These are phyloP conservation scores for Phlebiopsis gigantea DNA, from an alignment of 768 basidiomycete genomes.

Conservation along the genomic window DNA sequence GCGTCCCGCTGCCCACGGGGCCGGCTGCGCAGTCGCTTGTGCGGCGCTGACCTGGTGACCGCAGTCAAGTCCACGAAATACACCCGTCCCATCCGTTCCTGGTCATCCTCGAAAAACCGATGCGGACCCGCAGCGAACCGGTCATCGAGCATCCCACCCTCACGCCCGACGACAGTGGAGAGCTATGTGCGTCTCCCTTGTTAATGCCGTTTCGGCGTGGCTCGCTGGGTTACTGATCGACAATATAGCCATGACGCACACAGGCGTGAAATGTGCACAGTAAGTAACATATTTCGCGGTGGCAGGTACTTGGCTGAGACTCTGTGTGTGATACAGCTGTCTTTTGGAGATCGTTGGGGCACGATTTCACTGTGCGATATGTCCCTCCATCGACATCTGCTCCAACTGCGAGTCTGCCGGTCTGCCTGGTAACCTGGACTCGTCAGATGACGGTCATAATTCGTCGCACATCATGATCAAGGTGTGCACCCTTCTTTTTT, in stretches of 20 bases:
- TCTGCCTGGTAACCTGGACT: slow-evolving; percentile 76
- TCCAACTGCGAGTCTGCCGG: slow-evolving; percentile 85
- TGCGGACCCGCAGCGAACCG: slow-evolving; percentile 35
- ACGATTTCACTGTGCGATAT: slow-evolving; percentile 89
- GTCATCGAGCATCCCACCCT: slow-evolving; percentile 23
- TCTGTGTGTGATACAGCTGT: slow-evolving; percentile 41
- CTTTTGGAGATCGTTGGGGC: slow-evolving; percentile 87
- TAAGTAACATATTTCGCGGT: slow-evolving; percentile 33
- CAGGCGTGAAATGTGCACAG: slow-evolving; percentile 84
- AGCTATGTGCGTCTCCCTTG: slow-evolving; percentile 46
- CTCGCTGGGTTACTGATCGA: background rate
- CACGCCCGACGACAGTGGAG: slow-evolving; percentile 41
- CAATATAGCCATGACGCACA: slow-evolving; percentile 63
- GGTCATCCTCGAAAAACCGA: slow-evolving; percentile 61
- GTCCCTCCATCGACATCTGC: slow-evolving; percentile 80
- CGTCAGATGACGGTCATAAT: slow-evolving; percentile 69
- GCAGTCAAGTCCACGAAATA: slow-evolving; percentile 45
- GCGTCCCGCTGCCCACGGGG: slow-evolving; percentile 78
- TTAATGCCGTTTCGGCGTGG: background rate
- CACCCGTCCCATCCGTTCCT: slow-evolving; percentile 89
- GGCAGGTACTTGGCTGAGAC: background rate
- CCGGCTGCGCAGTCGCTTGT: slow-evolving; percentile 76
- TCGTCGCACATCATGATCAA: slow-evolving; percentile 94
- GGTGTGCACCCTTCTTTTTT: slow-evolving; percentile 34
- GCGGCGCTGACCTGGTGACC: slow-evolving; percentile 61